A percentile compares a stretch with the other conserved stretches of the same genome.
These are phyloP conservation scores for Fusarium sp. DNA, from an alignment of 2,329 filamentous ascomycete species.

Conservation along the genomic window DNA sequence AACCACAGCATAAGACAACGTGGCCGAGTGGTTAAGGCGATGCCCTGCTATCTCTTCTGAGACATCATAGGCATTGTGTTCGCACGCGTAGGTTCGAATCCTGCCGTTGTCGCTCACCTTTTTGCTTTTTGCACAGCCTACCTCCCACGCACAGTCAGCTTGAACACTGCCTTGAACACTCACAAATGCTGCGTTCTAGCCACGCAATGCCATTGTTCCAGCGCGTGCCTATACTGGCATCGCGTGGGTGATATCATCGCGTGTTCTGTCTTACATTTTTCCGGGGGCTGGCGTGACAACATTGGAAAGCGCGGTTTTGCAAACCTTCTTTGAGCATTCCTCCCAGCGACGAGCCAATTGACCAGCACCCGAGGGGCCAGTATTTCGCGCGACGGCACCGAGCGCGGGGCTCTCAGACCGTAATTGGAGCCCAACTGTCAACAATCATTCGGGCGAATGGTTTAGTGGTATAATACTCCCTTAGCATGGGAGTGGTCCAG, in stretches of 20 bases:
- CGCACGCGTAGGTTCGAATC: constrained; percentile 36
- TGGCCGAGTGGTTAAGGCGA: constrained; percentile 36
- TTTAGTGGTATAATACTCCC: constrained; percentile 36
- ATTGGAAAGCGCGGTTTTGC: too few species aligned
- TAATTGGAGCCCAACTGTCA: fast-evolving
- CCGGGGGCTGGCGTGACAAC: too few species aligned
- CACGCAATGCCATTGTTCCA: not conserved
- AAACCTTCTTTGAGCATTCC: not conserved
- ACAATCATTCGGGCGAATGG: constrained; percentile 23
- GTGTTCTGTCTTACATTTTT: too few species aligned
- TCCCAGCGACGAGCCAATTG: not conserved
- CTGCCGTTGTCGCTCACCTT: constrained; percentile 18
- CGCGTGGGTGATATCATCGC: too few species aligned
- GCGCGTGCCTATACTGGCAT: too few species aligned
- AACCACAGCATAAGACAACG: constrained; percentile 6
- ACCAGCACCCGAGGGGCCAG: not conserved
- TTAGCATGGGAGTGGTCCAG: constrained; percentile 33
- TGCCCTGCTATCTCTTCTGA: constrained; percentile 28
- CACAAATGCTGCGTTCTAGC: not conserved
- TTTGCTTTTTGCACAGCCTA: not conserved
- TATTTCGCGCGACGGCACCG: not conserved
- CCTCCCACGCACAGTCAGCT: too few species aligned
- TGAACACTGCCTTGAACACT: not conserved
- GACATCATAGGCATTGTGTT: constrained; percentile 35
- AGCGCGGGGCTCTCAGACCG: not conserved